These are phyloP conservation scores for Keithomyces neogunnii DNA, from an alignment of 2,329 filamentous ascomycete species.

Conservation along the genomic window DNA sequence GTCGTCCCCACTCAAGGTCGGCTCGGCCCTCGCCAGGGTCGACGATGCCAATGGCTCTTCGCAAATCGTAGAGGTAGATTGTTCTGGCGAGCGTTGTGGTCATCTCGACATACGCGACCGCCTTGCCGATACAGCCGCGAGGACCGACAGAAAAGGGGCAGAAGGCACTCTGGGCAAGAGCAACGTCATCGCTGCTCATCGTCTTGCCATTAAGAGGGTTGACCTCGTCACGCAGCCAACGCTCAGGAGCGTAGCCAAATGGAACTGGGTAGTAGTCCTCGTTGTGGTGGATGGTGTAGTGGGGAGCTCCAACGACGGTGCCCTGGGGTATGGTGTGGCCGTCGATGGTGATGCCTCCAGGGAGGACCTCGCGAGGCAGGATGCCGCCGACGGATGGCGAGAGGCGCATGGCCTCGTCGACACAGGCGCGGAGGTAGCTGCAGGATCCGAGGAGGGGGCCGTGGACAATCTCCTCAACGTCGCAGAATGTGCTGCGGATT, in stretches of 20 bases:
- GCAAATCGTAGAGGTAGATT: slow-evolving; percentile 53
- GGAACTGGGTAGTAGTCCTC: slow-evolving; percentile 51
- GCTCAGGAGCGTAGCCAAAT: slow-evolving; percentile 52
- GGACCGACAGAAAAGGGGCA: slow-evolving; percentile 67
- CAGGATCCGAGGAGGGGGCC: slow-evolving; percentile 41
- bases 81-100: slow-evolving; percentile 52
- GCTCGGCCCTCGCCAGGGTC: slow-evolving; percentile 45
- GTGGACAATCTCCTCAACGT: slow-evolving; percentile 46
- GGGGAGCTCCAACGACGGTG: slow-evolving; percentile 54
- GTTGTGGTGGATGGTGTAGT: slow-evolving; percentile 64
- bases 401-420: slow-evolving; percentile 58
- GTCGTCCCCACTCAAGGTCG: slow-evolving; percentile 44
- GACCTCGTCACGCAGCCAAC: slow-evolving; percentile 49
- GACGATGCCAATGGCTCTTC: slow-evolving; percentile 36
- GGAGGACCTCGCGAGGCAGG: slow-evolving; percentile 49
- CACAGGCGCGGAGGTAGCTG: slow-evolving; percentile 53
- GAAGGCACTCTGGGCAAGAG: slow-evolving; percentile 57
- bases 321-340: slow-evolving; percentile 47
- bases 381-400: slow-evolving; percentile 53
- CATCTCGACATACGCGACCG: slow-evolving; percentile 60
- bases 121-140: slow-evolving; percentile 65
- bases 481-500: slow-evolving; percentile 40
- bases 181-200: slow-evolving; percentile 42
- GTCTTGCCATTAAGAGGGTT: slow-evolving; percentile 26
- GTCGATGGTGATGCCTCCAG: slow-evolving; percentile 46